Evolutionary conservation across 2,329 filamentous ascomycete genomes (phyloP), one percentile per base, ranked within the genome.

Genomic region (Sporothrix schenckii): DNA sequence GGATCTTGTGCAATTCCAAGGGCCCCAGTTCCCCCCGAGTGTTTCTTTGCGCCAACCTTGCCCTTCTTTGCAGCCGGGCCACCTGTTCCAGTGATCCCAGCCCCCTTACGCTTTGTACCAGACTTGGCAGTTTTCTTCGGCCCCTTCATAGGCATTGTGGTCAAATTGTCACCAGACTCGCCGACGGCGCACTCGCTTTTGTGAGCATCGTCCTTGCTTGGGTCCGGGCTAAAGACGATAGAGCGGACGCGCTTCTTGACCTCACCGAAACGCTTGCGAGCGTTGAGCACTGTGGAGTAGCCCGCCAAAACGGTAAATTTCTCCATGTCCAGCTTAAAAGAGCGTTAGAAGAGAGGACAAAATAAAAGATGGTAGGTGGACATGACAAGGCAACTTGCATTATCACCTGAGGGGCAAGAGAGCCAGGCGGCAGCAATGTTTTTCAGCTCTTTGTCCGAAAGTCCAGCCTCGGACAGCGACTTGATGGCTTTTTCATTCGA

Each of bases 251-350:
- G 82, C 78, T 83, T 79, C 72, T 86, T 81, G 24, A 87, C 87
- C 0, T 87, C 87, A 27, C 86, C 86, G 77, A 88, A 89, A 78
- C 89, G 89, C 72, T 86, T 86, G 76, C 73, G 74, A 1, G 73
- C 72, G 41, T 74, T 74, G 10, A 47, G 16, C 3, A 61, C 58
- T 44, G 72, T 74, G 3, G 70, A 67, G 34, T 74, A 72, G 0
- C 72, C 72, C 2, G 72, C 68, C 4, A 75, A 53, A 27, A 54
- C 9, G 27, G 72, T 66, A 24, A 74, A 74, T 16, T 70, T 69
- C 5, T 73, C 70, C 16, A 68, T 74, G 63, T 75, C 72, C 11
- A 75, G 68, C 73, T 75, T 24, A 14, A 14, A 13, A 53, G 2
- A 16, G 56, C 9, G 9, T 65, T 24, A 67, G 44, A n/a, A 56